A percentile compares a stretch with the other conserved stretches of the same genome.
Conservation (phyloP, 2,329 filamentous ascomycete genomes). For the Aspergillus oerlinghausenensis region DNA sequence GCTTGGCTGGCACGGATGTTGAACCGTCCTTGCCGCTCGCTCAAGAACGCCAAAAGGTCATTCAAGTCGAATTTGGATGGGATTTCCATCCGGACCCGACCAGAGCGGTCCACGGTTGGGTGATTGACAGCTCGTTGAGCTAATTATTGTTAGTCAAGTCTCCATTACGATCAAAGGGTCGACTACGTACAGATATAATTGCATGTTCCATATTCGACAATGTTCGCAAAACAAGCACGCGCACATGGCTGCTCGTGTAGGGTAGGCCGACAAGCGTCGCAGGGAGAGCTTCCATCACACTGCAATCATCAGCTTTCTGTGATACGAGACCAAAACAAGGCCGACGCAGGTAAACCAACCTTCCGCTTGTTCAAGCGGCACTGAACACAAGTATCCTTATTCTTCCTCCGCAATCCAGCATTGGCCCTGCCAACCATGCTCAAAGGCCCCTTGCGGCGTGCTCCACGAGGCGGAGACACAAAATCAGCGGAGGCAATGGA, state of each 20-base stretch:
- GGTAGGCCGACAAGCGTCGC: slow-evolving; percentile 39
- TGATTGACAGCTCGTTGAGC: slow-evolving; percentile 43
- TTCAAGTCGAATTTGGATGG: slow-evolving; percentile 37
- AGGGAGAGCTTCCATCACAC: slow-evolving; percentile 41
- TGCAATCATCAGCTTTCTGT: slow-evolving; percentile 16
- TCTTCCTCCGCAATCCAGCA: slow-evolving; percentile 39
- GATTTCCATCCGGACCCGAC: slow-evolving; percentile 38
- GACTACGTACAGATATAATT: slow-evolving; percentile 41
- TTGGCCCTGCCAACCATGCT: slow-evolving; percentile 37
- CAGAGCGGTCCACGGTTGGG: slow-evolving; percentile 30
- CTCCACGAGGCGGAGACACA: slow-evolving; percentile 39
- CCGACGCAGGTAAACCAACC: slow-evolving; percentile 21
- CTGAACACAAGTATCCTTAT: slow-evolving; percentile 43
- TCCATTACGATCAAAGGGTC: not conserved
- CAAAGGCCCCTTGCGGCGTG: slow-evolving; percentile 40
- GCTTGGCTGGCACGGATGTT: slow-evolving; percentile 42
- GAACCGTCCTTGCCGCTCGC: slow-evolving; percentile 37
- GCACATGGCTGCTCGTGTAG: slow-evolving; percentile 42
- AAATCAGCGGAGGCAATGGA: slow-evolving; percentile 40
- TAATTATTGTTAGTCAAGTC: slow-evolving; percentile 20
- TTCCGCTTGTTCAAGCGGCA: slow-evolving; percentile 43
- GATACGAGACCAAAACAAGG: not conserved
- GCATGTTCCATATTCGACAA: slow-evolving; percentile 42
- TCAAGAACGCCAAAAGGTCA: slow-evolving; percentile 34
- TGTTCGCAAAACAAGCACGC: slow-evolving; percentile 41